These are phyloP conservation scores for Funneliformis mosseae DNA, from an alignment of 192 early-diverging fungal species.

Conservation along the genomic window DNA sequence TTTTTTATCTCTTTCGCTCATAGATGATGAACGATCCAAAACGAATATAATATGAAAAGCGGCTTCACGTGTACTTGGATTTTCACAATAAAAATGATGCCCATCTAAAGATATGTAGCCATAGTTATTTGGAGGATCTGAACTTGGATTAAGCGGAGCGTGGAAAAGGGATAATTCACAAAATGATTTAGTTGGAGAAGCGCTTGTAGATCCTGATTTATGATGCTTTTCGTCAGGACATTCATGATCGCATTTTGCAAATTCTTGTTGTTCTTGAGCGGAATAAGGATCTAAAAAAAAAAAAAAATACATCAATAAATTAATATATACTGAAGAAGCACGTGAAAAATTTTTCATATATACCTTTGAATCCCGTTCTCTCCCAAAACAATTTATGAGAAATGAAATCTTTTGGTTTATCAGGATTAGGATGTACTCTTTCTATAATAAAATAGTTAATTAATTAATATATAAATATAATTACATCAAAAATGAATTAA, in stretches of 20 bases:
- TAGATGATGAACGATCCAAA: slow-evolving; percentile 27
- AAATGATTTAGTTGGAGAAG: not conserved
- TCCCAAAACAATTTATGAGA: slow-evolving; percentile 34
- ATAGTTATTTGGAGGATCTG: not conserved
- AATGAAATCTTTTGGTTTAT: slow-evolving; percentile 22
- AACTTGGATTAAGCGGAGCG: not conserved
- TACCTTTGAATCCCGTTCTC: slow-evolving; percentile 32
- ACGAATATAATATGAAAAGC: slow-evolving; percentile 34
- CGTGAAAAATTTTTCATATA: not conserved
- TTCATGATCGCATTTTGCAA: slow-evolving; percentile 27
- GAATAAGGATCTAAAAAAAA: slow-evolving; percentile 29
- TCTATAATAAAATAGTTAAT: not conserved
- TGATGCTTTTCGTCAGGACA: slow-evolving; percentile 19
- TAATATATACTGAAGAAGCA: not conserved
- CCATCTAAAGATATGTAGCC: slow-evolving; percentile 35
- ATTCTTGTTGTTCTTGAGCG: not conserved
- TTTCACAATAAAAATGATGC: slow-evolving; percentile 32
- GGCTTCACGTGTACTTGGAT: not conserved
- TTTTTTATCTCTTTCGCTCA: not conserved
- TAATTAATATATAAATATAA: not conserved
- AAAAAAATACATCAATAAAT: not conserved
- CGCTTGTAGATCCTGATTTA: not conserved
- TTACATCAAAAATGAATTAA: not conserved
- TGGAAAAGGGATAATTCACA: slow-evolving; percentile 26
- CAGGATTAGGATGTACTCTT: slow-evolving; percentile 9